Percentiles rank a stretch among this genome's conserved stretches.
phyloP scores from a whole-genome alignment of 148 eudicot genomes.

The Hydrangea macrophylla region DNA sequence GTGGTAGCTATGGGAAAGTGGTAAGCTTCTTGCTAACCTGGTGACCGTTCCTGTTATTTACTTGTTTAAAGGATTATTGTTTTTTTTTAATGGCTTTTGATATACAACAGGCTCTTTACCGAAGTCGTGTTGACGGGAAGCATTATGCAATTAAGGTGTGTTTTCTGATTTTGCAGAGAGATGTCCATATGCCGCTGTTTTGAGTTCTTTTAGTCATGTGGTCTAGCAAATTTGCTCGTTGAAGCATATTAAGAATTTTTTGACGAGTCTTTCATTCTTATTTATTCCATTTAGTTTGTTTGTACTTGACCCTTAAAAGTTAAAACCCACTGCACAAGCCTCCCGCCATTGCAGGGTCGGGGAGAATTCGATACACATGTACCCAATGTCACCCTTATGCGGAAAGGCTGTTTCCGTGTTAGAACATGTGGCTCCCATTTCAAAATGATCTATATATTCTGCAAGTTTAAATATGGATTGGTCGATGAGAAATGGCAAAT shows the following conservation, averaged over 20 bases:
- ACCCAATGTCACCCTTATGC: too few species aligned
- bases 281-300: not conserved
- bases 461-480: not conserved
- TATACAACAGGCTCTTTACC: conserved; percentile 73
- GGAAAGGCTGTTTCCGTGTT: too few species aligned
- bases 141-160: conserved; percentile 93
- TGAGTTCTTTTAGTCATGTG: conserved; percentile 6
- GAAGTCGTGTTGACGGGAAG: conserved; percentile 69
- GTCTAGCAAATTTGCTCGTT: not conserved
- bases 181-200: not conserved
- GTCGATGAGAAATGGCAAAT: not conserved
- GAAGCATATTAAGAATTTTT: not conserved
- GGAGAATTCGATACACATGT: too few species aligned
- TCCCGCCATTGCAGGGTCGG: too few species aligned
- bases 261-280: not conserved
- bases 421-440: too few species aligned
- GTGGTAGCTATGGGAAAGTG: conserved; percentile 99
- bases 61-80: conserved; percentile 13
- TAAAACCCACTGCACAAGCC: too few species aligned
- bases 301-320: not conserved
- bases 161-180: not conserved
- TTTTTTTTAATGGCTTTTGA: conserved; percentile 15
- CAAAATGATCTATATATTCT: not conserved
- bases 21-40: conserved; percentile 47
- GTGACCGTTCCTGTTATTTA: conserved; percentile 4